Percentiles rank a stretch among this genome's conserved stretches.
Conservation (phyloP, 495 filamentous ascomycete genomes). For the Podospora pseudocomata region DNA sequence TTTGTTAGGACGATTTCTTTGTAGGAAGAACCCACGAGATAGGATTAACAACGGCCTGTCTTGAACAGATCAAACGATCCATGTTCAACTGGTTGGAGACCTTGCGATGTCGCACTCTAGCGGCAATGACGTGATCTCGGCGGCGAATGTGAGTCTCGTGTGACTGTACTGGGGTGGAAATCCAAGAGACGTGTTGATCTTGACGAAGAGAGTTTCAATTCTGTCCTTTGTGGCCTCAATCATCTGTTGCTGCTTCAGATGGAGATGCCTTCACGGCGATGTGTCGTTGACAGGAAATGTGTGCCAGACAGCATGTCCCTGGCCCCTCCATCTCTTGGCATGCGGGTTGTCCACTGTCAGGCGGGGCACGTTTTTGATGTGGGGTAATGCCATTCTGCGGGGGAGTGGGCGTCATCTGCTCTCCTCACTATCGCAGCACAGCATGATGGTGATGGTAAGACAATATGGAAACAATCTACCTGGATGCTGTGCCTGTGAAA, state of each 20-base stretch:
- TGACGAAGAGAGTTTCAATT: neutral
- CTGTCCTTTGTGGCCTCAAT: neutral
- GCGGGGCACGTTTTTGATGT: neutral
- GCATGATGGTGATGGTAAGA: neutral
- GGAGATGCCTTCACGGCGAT: neutral
- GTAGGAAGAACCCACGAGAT: neutral
- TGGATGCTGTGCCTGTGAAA: neutral
- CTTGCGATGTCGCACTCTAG: slow-evolving; percentile 4
- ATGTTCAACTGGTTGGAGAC: neutral
- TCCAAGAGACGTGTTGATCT: neutral
- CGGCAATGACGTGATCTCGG: slow-evolving; percentile 1
- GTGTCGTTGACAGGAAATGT: neutral
- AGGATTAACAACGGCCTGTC: neutral
- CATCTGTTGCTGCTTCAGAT: neutral
- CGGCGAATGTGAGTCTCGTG: slow-evolving; percentile 1
- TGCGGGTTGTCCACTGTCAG: neutral
- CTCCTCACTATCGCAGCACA: neutral
- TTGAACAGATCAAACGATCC: neutral
- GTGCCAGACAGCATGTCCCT: neutral
- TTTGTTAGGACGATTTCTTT: neutral
- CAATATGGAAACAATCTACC: neutral
- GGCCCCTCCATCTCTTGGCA: neutral
- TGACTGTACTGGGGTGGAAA: neutral
- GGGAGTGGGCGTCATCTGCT: neutral
- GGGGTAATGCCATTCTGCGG: neutral